These are phyloP conservation scores for Cupressus sempervirens DNA, from an alignment of 75 land plant species.

Conservation along the genomic window DNA sequence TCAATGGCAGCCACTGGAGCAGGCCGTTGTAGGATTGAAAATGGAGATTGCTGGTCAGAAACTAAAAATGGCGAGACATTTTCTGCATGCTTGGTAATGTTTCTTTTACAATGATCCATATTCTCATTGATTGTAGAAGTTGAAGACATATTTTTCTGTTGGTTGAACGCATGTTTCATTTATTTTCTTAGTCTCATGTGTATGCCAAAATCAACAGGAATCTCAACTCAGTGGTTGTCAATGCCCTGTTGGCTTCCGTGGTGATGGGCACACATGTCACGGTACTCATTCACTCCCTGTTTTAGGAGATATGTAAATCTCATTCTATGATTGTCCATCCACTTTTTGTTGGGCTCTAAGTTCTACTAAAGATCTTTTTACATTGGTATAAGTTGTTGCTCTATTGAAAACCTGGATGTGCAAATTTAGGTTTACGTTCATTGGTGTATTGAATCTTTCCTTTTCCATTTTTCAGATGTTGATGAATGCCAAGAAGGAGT, in stretches of 20 bases:
- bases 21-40: constrained; percentile 40
- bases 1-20: constrained; percentile 39
- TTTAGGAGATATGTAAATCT: background rate
- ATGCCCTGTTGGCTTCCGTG: constrained; percentile 46
- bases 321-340: background rate
- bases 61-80: constrained; percentile 27
- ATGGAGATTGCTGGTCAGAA: constrained; percentile 62
- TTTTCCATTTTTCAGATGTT: constrained; percentile 28
- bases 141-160: background rate
- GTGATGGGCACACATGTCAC: constrained; percentile 44
- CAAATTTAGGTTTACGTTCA: background rate
- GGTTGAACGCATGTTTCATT: background rate
- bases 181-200: background rate
- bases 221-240: constrained; percentile 28
- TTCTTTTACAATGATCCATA: background rate
- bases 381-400: background rate
- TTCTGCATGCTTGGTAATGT: constrained; percentile 51
- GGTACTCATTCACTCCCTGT: constrained; percentile 19
- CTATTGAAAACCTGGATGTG: background rate
- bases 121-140: background rate
- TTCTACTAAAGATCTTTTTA: background rate
- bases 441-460: background rate
- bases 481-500: constrained; percentile 43
- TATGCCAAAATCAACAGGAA: constrained; percentile 19
- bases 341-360: background rate